Conservation (phyloP, 2,329 filamentous ascomycete genomes). For the Madurella fahalii region DNA sequence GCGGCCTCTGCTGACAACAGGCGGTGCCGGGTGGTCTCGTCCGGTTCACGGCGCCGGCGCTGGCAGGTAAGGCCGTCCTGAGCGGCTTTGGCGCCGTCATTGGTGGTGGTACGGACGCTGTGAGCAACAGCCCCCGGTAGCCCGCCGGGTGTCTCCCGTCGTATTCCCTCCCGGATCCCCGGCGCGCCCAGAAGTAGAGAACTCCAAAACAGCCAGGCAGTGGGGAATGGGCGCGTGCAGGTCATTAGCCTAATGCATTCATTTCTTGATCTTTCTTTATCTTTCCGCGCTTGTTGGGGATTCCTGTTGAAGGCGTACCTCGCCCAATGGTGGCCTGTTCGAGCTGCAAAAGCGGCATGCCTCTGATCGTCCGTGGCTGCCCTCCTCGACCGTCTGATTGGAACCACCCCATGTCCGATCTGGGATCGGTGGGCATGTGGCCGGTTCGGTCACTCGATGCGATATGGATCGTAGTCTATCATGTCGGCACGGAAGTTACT, state of each 20-base stretch:
- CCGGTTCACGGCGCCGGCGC: constrained; percentile 4
- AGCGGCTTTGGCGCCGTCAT: constrained; percentile 15
- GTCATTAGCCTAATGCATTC: constrained; percentile 9
- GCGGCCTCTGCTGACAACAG: constrained; percentile 25
- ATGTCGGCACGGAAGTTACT: too few species aligned
- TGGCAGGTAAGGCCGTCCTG: constrained; percentile 7
- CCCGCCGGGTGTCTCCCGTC: not conserved
- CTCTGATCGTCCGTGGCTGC: constrained; percentile 24
- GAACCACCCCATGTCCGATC: constrained; percentile 15
- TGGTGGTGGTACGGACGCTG: constrained; percentile 21
- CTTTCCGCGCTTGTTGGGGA: too few species aligned
- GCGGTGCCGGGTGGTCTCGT: constrained; percentile 6
- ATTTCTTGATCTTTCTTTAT: not conserved
- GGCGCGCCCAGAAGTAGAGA: not conserved
- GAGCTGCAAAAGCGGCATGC: constrained; percentile 13
- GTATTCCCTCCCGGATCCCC: not conserved
- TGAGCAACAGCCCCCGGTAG: not conserved
- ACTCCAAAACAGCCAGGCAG: not conserved
- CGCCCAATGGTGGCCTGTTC: constrained; percentile 22
- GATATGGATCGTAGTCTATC: too few species aligned
- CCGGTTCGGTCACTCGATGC: too few species aligned
- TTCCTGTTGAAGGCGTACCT: constrained; percentile 13
- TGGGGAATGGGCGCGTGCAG: not conserved
- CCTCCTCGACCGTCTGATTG: constrained; percentile 23
- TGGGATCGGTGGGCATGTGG: constrained; percentile 7